These are phyloP conservation scores for Pseudogymnoascus sp. DNA, from an alignment of 2,329 filamentous ascomycete genomes.

Conservation along the genomic window DNA sequence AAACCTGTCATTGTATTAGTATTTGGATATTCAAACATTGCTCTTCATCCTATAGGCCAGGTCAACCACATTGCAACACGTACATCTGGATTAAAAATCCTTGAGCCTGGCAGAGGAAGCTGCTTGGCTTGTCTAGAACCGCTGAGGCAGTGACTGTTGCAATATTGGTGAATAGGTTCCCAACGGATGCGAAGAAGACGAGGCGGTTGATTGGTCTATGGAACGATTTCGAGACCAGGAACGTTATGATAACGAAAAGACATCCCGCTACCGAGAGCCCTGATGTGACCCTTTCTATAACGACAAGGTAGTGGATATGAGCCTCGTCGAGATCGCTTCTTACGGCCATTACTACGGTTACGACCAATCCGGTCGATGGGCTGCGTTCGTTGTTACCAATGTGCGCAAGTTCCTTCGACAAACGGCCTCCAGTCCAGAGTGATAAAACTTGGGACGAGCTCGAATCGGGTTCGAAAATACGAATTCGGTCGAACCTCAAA, in stretches of 20 bases:
- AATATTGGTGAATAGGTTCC: conserved; percentile 69
- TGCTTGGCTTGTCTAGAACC: conserved; percentile 38
- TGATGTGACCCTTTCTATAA: conserved; percentile 60
- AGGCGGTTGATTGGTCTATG: conserved; percentile 82
- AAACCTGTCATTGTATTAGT: conserved; percentile 45
- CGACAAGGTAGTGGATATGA: conserved; percentile 45
- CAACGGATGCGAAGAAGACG: conserved; percentile 75
- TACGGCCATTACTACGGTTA: background rate
- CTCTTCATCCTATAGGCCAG: background rate
- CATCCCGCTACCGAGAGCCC: conserved; percentile 63
- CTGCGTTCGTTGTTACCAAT: background rate
- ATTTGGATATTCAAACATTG: background rate
- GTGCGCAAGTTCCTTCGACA: background rate
- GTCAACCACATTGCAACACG: conserved; percentile 24
- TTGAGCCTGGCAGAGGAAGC: conserved; percentile 55
- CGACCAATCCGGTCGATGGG: background rate
- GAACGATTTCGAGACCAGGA: conserved; percentile 56
- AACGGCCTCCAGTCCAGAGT: background rate
- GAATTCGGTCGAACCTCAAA: background rate
- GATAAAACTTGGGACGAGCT: background rate
- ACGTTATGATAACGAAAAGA: conserved; percentile 63
- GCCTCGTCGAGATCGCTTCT: background rate
- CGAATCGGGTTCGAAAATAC: background rate
- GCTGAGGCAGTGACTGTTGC: conserved; percentile 63
- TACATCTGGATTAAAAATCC: conserved; percentile 77